Conservation (phyloP, 345 rosid genomes). For the Pistacia integerrima region DNA sequence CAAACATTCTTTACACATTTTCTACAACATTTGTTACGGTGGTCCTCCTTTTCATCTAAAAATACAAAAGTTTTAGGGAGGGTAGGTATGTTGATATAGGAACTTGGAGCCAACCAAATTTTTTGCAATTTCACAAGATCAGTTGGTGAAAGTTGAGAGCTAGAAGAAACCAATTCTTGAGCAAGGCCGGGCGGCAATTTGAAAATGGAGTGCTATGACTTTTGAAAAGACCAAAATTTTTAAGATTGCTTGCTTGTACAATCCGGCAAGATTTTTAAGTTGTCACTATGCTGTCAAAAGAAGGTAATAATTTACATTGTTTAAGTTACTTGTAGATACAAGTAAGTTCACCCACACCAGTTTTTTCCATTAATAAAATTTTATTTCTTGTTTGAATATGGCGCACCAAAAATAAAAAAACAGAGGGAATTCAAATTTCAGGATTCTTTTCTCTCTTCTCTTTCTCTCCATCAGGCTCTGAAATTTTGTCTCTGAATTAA, state of each 20-base stretch:
- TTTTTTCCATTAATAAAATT: too few species aligned
- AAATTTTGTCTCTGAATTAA: background rate
- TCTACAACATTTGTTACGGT: constrained; percentile 26
- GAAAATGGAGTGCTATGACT: constrained; percentile 16
- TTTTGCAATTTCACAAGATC: constrained; percentile 35
- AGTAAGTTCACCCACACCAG: background rate
- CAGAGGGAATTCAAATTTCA: constrained; percentile 19
- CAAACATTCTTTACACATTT: constrained; percentile 38
- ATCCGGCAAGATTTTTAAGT: constrained; percentile 9
- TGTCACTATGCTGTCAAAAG: background rate
- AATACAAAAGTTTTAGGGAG: constrained; percentile 3
- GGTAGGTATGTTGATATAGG: constrained; percentile 27
- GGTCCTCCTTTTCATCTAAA: constrained; percentile 15
- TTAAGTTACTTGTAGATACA: constrained; percentile 16
- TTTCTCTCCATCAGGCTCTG: constrained; percentile 30
- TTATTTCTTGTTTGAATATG: too few species aligned
- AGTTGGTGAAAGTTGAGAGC: constrained; percentile 35
- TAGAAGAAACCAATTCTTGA: constrained; percentile 17
- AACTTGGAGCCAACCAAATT: constrained; percentile 29
- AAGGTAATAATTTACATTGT: constrained; percentile 10
- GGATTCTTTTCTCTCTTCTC: constrained; percentile 2
- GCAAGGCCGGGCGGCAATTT: constrained; percentile 16
- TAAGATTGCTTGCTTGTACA: constrained; percentile 30
- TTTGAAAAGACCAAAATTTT: background rate
- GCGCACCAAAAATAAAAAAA: background rate